Evolutionary conservation across 169 alveolate species (phyloP), one percentile per base, ranked within the genome.

Genomic region (Sarcocystis neurona): DNA sequence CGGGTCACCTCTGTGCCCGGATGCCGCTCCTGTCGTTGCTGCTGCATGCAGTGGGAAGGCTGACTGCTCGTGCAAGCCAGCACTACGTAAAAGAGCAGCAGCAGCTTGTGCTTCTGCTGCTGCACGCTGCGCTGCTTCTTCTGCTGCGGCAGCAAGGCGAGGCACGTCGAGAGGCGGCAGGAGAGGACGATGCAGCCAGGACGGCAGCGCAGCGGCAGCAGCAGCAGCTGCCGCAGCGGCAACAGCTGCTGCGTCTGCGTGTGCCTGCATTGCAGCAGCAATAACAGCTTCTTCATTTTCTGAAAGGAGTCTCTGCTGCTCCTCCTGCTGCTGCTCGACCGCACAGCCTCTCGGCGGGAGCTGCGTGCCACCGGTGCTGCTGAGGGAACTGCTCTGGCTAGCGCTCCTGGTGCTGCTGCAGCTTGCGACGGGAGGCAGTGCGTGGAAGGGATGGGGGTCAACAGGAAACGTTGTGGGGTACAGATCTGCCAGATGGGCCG

Each of bases 181-280:
- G 4, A 86, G 37, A 39, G 90, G 90, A 0, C 90, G 85, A 27
- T 86, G 90, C 30, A 86, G 85, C 90, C 90, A 86, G 53, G 79
- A 70, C 41, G 90, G 90, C n/a, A 86, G 85, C 6, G 79, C 50
- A 34, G 90, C 85, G 12, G 90, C 75, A 37, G n/a, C 5, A 47
- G 53, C 56, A 18, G 82, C 82, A 10, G 82, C 34, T 4, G 41
- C 34, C 2, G 82, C n/a, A 5, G 82, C 15, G 30, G 82, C 82
- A 56, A 72, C 34, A 43, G 41, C 20, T n/a, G 39, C 58, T 0
- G 82, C 43, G 41, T 72, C 82, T 39, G 50, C 53, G 8, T 72
- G 82, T 39, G 53, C 82, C 30, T 32, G 43, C 5, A 72, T 48
- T 8, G 82, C 82, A 0, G 32, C 3, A 47, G 20, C 58, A 15